phyloP scores from a whole-genome alignment of 768 basidiomycete species.

The Omphalotus guepiniiformis region DNA sequence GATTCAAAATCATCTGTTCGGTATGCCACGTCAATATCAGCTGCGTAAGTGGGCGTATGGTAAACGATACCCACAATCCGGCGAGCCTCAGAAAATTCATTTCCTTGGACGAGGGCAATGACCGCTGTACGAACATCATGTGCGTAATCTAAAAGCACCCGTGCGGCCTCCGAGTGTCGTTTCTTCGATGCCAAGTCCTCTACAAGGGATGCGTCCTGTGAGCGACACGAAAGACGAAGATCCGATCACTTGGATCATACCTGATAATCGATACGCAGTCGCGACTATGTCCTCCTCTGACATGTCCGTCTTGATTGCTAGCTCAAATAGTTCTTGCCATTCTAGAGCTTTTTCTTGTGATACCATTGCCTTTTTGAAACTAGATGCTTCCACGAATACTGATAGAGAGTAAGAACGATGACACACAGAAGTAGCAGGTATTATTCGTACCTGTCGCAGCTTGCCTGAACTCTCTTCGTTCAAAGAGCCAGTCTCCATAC shows the following conservation, averaged over 20 bases:
- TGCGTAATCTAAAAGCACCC: slow-evolving; percentile 80
- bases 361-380: slow-evolving; percentile 71
- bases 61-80: slow-evolving; percentile 57
- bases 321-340: slow-evolving; percentile 90
- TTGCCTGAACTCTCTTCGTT: slow-evolving; percentile 76
- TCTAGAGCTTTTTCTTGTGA: slow-evolving; percentile 83
- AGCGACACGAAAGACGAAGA: neutral
- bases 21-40: neutral
- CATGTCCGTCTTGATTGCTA: slow-evolving; percentile 53
- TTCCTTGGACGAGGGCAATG: slow-evolving; percentile 73
- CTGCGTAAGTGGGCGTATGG: neutral
- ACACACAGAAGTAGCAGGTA: slow-evolving; percentile 1
- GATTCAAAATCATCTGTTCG: slow-evolving; percentile 55
- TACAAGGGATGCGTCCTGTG: slow-evolving; percentile 25
- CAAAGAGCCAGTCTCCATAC: slow-evolving; percentile 87
- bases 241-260: slow-evolving; percentile 36
- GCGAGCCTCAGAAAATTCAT: slow-evolving; percentile 83
- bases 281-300: slow-evolving; percentile 52
- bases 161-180: slow-evolving; percentile 73
- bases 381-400: slow-evolving; percentile 74
- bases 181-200: slow-evolving; percentile 83
- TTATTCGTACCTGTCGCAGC: slow-evolving; percentile 67
- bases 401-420: slow-evolving; percentile 10
- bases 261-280: slow-evolving; percentile 75
- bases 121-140: slow-evolving; percentile 75